These are phyloP conservation scores for Tricholoma hemisulphureum DNA, from an alignment of 768 basidiomycete species.

Conservation along the genomic window DNA sequence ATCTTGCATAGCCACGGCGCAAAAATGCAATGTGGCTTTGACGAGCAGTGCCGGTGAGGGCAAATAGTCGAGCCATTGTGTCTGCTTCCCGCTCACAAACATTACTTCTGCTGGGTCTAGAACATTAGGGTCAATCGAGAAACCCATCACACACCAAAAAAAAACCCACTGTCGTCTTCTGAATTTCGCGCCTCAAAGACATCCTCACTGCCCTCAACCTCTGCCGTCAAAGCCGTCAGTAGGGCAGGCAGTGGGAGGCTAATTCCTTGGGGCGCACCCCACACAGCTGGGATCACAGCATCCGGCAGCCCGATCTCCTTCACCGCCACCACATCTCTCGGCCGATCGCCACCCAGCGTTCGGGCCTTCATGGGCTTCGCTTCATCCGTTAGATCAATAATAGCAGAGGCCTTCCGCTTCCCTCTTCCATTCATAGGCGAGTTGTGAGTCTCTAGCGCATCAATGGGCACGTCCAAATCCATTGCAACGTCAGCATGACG, in stretches of 20 bases:
- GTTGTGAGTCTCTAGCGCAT: slow-evolving; percentile 47
- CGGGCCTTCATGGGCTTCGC: slow-evolving; percentile 35
- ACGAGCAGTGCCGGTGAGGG: slow-evolving; percentile 68
- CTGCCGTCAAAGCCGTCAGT: slow-evolving; percentile 56
- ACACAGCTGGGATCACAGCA: slow-evolving; percentile 11
- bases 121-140: background rate
- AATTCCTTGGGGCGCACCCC: slow-evolving; percentile 24
- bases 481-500: slow-evolving; percentile 42
- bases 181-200: slow-evolving; percentile 78
- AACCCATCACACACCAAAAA: background rate
- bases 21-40: slow-evolving; percentile 63
- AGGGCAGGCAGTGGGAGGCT: slow-evolving; percentile 58
- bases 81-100: slow-evolving; percentile 62
- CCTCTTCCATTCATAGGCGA: slow-evolving; percentile 38
- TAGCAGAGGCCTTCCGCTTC: slow-evolving; percentile 49
- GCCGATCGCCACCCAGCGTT: slow-evolving; percentile 70
- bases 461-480: slow-evolving; percentile 57
- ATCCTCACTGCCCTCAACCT: slow-evolving; percentile 66
- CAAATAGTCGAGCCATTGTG: slow-evolving; percentile 89
- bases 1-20: slow-evolving; percentile 77
- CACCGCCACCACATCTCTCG: slow-evolving; percentile 47
- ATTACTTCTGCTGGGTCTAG: slow-evolving; percentile 68
- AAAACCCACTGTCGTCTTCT: slow-evolving; percentile 54
- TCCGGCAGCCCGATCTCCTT: slow-evolving; percentile 48
- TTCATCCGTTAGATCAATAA: slow-evolving; percentile 41